Conservation (phyloP, 2,329 filamentous ascomycete genomes). For the Davidsoniella neocaledoniae region DNA sequence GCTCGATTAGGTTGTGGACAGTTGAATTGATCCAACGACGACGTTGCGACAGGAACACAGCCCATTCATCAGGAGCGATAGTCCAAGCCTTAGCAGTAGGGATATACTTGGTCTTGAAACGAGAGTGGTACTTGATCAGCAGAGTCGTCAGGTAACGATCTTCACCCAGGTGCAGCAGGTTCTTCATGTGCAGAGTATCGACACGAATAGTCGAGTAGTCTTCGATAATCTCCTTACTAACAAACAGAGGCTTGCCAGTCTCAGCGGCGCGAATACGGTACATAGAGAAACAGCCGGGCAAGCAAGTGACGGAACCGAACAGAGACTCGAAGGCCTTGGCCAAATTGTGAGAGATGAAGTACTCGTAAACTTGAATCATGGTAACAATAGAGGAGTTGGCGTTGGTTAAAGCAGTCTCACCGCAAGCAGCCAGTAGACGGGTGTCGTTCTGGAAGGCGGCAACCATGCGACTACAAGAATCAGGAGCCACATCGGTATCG, state of each 20-base stretch:
- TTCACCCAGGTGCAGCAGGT: conserved; percentile 86
- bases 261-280: conserved; percentile 92
- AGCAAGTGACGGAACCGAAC: conserved; percentile 92
- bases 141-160: conserved; percentile 95
- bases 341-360: conserved; percentile 96
- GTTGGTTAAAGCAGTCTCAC: conserved; percentile 86
- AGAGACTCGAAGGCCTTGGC: conserved; percentile 94
- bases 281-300: conserved; percentile 98
- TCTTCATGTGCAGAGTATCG: conserved; percentile 98
- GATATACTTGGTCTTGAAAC: conserved; percentile 98
- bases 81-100: conserved; percentile 89
- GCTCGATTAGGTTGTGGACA: conserved; percentile 90
- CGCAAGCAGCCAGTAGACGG: conserved; percentile 81
- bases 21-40: conserved; percentile 99
- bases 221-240: conserved; percentile 80
- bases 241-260: conserved; percentile 87
- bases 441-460: conserved; percentile 83
- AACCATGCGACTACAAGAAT: conserved; percentile 84
- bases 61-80: conserved; percentile 86
- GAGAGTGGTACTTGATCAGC: conserved; percentile 76
- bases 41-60: conserved; percentile 91
- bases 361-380: conserved; percentile 99
- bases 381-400: conserved; percentile 86
- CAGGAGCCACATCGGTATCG: conserved; percentile 80
- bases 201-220: conserved; percentile 85